Evolutionary conservation across 75 land plant genomes (phyloP), one percentile per base, ranked within the genome.

Genomic region (Cryptomeria japonica): DNA sequence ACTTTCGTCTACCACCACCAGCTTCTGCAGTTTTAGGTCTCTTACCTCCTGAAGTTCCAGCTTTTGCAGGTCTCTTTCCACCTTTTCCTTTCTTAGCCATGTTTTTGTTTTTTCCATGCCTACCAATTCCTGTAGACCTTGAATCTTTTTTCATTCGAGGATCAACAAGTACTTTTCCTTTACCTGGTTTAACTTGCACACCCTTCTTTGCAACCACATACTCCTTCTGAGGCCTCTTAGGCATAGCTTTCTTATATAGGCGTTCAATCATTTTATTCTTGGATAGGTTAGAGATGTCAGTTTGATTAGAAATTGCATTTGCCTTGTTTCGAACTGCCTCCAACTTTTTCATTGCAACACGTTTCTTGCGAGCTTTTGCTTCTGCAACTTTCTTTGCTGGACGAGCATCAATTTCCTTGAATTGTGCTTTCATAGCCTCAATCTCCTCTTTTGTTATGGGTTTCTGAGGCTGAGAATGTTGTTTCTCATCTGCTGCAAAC

Each of bases 341-440:
- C 70, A 97, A 87, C 89, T 93, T 91, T 70, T 93, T 95, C 93
- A 90, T 89, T 10, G 95, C 96, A 85, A 88, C 93, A 15, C 93
- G 86, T 87, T 98, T 97, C 93, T 96, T 98, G 38, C 99, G 88
- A 9, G 96, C 99, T 84, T 97, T 98, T 39, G 99, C 99, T 87
- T 98, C 91, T 18, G 99, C 99, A n/a, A 96, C 99, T 87, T 98
- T 98, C 92, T 98, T 98, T 25, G 93, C 95, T 12, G 99, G 99
- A 0, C 99, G 91, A 7, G 99, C 96, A 91, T 98, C 93, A 84
- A 98, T 98, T 83, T 94, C 99, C 80, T 92, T 93, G 78, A 98
- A 97, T 73, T 95, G 97, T 83, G 97, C 97, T 91, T 88, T 96
- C 96, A 98, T 96, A 32, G 99, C 99, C 87, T 90, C 94, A 55